A percentile compares a stretch with the other conserved stretches of the same genome.
These are phyloP conservation scores for Linanthus parryae DNA, from an alignment of 148 eudicot genomes.

Conservation along the genomic window DNA sequence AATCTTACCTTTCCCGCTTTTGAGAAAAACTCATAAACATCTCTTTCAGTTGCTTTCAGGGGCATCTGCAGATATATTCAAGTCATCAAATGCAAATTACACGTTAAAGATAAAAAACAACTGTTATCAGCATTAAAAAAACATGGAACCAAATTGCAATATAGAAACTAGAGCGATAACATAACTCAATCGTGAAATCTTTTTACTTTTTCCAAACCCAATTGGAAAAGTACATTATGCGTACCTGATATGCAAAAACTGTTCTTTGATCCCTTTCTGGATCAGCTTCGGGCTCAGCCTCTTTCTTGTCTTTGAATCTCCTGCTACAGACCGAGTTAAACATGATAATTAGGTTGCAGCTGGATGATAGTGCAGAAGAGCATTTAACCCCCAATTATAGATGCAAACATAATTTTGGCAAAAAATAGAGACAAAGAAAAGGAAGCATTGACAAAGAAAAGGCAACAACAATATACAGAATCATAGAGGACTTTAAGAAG, in stretches of 20 bases:
- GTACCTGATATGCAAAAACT: conserved; percentile 97
- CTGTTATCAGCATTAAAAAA: background rate
- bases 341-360: too few relatives aligned
- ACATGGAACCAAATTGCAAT: background rate
- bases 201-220: background rate
- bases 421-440: background rate
- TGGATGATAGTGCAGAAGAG: background rate
- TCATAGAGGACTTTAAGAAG: too few relatives aligned
- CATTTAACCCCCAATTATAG: background rate
- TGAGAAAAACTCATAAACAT: conserved; percentile 88
- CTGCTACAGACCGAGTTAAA: conserved; percentile 42
- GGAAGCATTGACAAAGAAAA: background rate
- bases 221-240: background rate
- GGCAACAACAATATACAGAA: too few relatives aligned
- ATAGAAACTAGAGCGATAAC: background rate
- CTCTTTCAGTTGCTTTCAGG: conserved; percentile 82
- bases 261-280: conserved; percentile 99
- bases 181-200: background rate
- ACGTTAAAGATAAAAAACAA: background rate
- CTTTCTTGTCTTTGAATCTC: conserved; percentile 86
- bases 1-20: conserved; percentile 96
- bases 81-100: conserved; percentile 8
- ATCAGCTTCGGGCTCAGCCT: conserved; percentile 94
- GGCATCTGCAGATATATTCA: conserved; percentile 62
- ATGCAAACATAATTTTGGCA: background rate